Base-by-base conservation (phyloP, 2,329 filamentous ascomycete genomes). In the Apiospora rasikravindrae region DNA sequence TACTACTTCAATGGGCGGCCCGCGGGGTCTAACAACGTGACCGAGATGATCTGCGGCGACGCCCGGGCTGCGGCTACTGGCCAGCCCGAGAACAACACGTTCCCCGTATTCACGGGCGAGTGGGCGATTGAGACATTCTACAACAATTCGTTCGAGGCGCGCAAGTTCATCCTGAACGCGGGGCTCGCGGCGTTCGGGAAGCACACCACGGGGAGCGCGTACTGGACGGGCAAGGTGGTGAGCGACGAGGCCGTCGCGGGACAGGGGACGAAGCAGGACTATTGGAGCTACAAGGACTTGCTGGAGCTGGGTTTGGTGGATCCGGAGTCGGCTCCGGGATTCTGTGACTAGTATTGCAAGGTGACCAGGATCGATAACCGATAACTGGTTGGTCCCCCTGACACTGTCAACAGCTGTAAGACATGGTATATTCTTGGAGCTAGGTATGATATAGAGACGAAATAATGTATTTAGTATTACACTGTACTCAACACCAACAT, bases 1-100 rank as follows among this genome's bases (percentile, higher is more conserved):
- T 68, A 45, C 67, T 69, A 69, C 67, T 69, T 68, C 42, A 49
- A 33, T 24, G 67, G 42, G 22, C 67, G 67, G 19, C 44, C 67
- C 10, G 67, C 67, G 19, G 67, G 67, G 5, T 49, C 67, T 44
- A 69, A 29, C 26, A 69, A 69, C 44, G 44, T 69, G 19, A 69
- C 67, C 16, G 44, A 33, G 44, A 49, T 69, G 67, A 49, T 69
- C 16, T 69, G 67, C 44, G 44, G 7, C 19, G 67, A 69, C 26
- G 67, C 67, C 8, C 44, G 14, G 67, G 14, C 40, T 8, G 14
- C 40, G 2, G 40, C 6, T 13, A 10, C 16, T 24, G 49, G 29
- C 53, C 19, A 13, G 49, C 37, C 22, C 22, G 26, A n/a, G 19
- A n/a, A n/a, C 22, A 8, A 33, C 57, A 37, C 5, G 44, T 69